Evolutionary conservation across 805 yeast genomes (phyloP), one percentile per base, ranked within the genome.

Genomic region (Tetrapisispora namnaoensis): DNA sequence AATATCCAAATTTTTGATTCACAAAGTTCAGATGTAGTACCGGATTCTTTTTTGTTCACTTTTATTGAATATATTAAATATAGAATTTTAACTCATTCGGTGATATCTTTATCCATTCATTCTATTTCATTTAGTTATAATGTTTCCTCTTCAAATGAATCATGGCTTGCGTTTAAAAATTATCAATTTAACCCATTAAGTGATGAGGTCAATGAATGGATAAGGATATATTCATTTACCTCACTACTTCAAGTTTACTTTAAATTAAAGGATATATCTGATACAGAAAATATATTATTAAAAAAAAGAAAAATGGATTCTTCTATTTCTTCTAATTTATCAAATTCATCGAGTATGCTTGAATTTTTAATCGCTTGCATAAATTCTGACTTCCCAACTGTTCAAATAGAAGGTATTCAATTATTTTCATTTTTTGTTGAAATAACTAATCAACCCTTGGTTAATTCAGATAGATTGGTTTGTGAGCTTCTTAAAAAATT

Each of bases 271-370:
- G 50, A 42, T 8, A 13, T 39, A 6, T 22, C 32, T 14, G 46
- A 45, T 10, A 42, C 24, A 5, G 45, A 48, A 11, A 43, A 53
- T 4, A 46, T 53, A 7, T 43, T 57, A 16, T 58, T 57, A 39
- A 63, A 65, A 44, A 61, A 46, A 45, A 50, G 55, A 16, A 63
- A 50, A 49, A 43, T 24, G 4, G 54, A 50, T 3, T 27, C 51
- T 8, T 42, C 51, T 24, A 46, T 53, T 24, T 39, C 45, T 5
- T 42, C 55, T 2, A 37, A 55, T 16, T 21, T 65, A 14, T 44
- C 45, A 5, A 42, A 48, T 8, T 55, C 65, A 1, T 39, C 44
- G 6, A 48, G 48, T 18, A 22, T 56, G 7, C 47, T 43, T 20
- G 53, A 51, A 4, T 62, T 65, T 44, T 37, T 63, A 4, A 28